Percentiles rank a stretch among this genome's conserved stretches.
phyloP scores from a whole-genome alignment of 2,329 filamentous ascomycete species.

The Sclerotinia glacialis region DNA sequence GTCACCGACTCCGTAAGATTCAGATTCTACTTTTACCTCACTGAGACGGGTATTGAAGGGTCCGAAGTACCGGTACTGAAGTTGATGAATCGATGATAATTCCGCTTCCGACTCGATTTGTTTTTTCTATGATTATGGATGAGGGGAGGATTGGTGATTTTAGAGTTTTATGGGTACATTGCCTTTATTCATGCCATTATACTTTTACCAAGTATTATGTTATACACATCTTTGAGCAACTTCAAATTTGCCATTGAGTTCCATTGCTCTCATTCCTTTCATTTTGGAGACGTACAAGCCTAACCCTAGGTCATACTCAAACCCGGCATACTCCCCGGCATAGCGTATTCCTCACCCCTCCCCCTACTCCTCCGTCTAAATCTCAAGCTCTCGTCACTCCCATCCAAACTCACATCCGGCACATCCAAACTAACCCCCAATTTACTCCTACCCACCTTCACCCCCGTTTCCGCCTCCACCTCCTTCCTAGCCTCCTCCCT shows the following conservation, averaged over 20 bases:
- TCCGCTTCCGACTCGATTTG: too few species aligned
- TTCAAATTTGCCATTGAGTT: not conserved
- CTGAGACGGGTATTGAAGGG: too few species aligned
- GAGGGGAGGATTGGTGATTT: too few species aligned
- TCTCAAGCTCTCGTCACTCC: conserved; percentile 36
- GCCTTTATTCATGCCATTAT: too few species aligned
- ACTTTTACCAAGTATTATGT: too few species aligned
- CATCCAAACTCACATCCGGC: conserved; percentile 35
- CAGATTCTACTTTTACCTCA: too few species aligned
- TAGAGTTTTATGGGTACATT: too few species aligned
- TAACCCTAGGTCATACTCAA: conserved; percentile 30
- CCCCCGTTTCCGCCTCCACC: conserved; percentile 45
- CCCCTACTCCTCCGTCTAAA: conserved; percentile 37
- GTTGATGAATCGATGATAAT: too few species aligned
- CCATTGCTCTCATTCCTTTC: not conserved
- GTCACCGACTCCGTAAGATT: too few species aligned
- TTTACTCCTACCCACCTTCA: conserved; percentile 29
- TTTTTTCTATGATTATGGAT: too few species aligned
- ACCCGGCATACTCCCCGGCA: conserved; percentile 41
- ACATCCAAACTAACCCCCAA: conserved; percentile 40
- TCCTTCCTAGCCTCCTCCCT: conserved; percentile 52
- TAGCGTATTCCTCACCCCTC: conserved; percentile 40
- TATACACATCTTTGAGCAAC: not conserved
- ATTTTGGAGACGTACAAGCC: not conserved
- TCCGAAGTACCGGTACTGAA: too few species aligned